Conservation (phyloP, 139 green algal genomes). For the Chlorella ohadii region DNA sequence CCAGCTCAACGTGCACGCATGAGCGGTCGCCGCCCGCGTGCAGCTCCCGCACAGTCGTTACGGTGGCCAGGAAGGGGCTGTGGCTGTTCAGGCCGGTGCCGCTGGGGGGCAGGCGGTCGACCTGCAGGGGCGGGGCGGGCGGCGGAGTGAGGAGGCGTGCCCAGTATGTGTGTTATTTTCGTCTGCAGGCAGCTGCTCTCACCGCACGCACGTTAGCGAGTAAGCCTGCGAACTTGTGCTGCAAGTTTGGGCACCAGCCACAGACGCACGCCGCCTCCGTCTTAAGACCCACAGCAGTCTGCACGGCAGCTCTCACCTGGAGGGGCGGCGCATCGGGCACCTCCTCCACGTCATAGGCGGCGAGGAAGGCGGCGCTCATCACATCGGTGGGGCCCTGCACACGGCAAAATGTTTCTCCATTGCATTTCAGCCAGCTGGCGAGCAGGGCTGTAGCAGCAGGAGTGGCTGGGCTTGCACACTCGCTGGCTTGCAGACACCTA, state of each 20-base stretch:
- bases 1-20: slow-evolving; percentile 96
- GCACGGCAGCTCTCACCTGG: too few species aligned
- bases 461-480: background rate
- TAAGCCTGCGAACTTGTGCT: too few species aligned
- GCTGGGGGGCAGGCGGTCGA: slow-evolving; percentile 34
- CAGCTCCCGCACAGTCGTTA: slow-evolving; percentile 83
- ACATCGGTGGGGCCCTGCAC: background rate
- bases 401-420: too few species aligned
- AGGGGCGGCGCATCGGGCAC: slow-evolving; percentile 27
- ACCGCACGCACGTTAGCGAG: too few species aligned
- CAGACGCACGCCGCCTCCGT: too few species aligned
- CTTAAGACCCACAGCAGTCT: too few species aligned
- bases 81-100: slow-evolving; percentile 16
- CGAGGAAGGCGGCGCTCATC: slow-evolving; percentile 27
- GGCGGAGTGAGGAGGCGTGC: too few species aligned
- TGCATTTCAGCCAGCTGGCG: too few species aligned
- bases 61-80: slow-evolving; percentile 59
- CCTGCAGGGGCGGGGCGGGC: background rate
- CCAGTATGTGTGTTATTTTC: too few species aligned
- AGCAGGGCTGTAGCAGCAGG: too few species aligned
- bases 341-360: slow-evolving; percentile 61
- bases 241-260: too few species aligned
- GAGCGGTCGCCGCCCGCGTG: slow-evolving; percentile 82
- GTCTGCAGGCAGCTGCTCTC: too few species aligned
- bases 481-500: background rate